phyloP scores from a whole-genome alignment of 1,284 basidiomycete species.

The Apiotrichum montevideense region DNA sequence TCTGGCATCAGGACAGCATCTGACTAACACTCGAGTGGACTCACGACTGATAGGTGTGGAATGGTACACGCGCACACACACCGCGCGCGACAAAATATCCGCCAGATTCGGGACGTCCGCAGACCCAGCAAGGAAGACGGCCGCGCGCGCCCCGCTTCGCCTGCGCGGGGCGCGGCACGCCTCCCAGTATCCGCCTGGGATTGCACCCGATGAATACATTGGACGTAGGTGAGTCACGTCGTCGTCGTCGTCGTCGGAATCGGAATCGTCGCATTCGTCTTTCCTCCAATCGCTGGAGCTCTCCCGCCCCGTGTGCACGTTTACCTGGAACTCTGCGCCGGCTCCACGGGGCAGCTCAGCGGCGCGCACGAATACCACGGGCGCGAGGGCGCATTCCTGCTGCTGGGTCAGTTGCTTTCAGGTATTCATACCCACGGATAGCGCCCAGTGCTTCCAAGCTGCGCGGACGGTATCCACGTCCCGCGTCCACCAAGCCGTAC shows the following conservation, averaged over 20 bases:
- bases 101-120: background rate
- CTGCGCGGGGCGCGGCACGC: constrained; percentile 9
- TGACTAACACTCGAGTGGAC: background rate
- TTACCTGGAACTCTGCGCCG: constrained; percentile 51
- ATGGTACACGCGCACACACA: constrained; percentile 25
- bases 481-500: constrained; percentile 60
- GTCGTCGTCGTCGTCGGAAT: constrained; percentile 6
- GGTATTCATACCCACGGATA: background rate
- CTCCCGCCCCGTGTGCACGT: constrained; percentile 41
- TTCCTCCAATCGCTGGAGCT: constrained; percentile 4
- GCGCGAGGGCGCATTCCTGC: constrained; percentile 37
- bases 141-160: constrained; percentile 18
- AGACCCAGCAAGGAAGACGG: constrained; percentile 17
- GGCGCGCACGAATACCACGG: constrained; percentile 63
- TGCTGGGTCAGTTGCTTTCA: constrained; percentile 17
- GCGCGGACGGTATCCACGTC: constrained; percentile 48
- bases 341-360: constrained; percentile 71
- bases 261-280: background rate
- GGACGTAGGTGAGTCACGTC: constrained; percentile 13
- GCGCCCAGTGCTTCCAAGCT: constrained; percentile 47
- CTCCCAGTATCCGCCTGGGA: constrained; percentile 21
- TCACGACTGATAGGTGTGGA: too few species aligned
- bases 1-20: background rate
- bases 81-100: constrained; percentile 15
- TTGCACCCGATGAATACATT: constrained; percentile 5